Evolutionary conservation across 352 stramenopile genomes (phyloP).

Genomic region (Salisapilia sapeloensis): DNA sequence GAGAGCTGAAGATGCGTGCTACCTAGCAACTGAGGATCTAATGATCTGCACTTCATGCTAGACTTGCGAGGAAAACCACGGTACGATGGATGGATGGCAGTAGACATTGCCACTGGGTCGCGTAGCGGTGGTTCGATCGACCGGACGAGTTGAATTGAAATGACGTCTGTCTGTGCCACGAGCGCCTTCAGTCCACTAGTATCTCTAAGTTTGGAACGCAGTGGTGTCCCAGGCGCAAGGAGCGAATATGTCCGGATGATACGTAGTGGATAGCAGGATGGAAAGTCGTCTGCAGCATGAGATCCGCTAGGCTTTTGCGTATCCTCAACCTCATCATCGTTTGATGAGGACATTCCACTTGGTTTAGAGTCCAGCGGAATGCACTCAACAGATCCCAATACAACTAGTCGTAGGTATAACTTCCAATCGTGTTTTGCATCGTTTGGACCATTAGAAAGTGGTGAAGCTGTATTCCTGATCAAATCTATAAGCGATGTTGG

Average conservation of each 20-base stretch:
- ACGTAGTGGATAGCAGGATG: no score
- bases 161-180: constrained; percentile 51
- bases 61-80: no score
- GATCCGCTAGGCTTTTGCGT: neutral
- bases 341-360: constrained; percentile 25
- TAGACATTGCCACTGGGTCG: constrained; percentile 11
- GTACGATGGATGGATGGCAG: constrained; percentile 24
- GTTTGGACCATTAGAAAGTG: no score
- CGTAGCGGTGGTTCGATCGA: constrained; percentile 54
- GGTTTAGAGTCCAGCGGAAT: constrained; percentile 39
- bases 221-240: constrained; percentile 48
- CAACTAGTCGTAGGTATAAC: constrained; percentile 57
- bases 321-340: constrained; percentile 1
- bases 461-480: no score
- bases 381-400: constrained; percentile 57
- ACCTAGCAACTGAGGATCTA: constrained; percentile 19
- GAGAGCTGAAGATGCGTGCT: constrained; percentile 63
- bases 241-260: constrained; percentile 62
- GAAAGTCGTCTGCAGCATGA: no score
- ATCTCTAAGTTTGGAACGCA: constrained; percentile 61
- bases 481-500: constrained; percentile 50
- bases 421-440: constrained; percentile 11
- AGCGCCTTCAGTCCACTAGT: constrained; percentile 47
- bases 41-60: no score
- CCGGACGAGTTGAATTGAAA: constrained; percentile 59